A percentile compares a stretch with the other conserved stretches of the same genome.
phyloP scores from a whole-genome alignment of 345 rosid species.

The Rhodomyrtus tomentosa region DNA sequence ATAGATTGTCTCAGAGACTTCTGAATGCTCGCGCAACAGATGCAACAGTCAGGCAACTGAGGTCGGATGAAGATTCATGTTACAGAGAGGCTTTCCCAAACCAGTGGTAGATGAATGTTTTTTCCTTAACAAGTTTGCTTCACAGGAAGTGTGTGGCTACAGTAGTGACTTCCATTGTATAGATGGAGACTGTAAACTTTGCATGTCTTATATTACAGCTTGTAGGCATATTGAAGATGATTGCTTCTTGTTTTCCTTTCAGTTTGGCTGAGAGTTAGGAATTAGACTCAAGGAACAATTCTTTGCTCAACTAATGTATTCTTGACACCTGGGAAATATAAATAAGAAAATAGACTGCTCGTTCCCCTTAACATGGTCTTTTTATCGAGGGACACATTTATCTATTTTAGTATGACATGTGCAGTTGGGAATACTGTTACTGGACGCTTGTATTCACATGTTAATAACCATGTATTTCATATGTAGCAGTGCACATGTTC shows the following conservation, averaged over 20 bases:
- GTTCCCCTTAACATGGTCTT: not conserved
- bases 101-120: slow-evolving; percentile 48
- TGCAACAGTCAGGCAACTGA: slow-evolving; percentile 35
- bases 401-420: not conserved
- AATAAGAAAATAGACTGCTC: not conserved
- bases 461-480: not conserved
- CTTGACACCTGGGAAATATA: not conserved
- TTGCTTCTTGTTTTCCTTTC: not conserved
- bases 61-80: slow-evolving; percentile 41
- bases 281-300: not conserved
- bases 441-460: not conserved
- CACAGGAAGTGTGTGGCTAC: not conserved
- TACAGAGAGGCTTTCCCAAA: slow-evolving; percentile 71
- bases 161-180: not conserved
- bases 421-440: not conserved
- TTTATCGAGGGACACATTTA: not conserved
- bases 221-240: not conserved
- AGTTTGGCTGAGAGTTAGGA: not conserved
- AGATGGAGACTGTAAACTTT: not conserved
- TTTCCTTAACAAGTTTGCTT: not conserved
- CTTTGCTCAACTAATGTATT: not conserved
- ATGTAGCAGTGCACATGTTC: not conserved
- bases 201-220: not conserved
- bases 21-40: slow-evolving; percentile 36
- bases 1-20: slow-evolving; percentile 48